These are phyloP conservation scores for Pleurostoma richardsiae DNA, from an alignment of 2,329 filamentous ascomycete species.

Conservation along the genomic window DNA sequence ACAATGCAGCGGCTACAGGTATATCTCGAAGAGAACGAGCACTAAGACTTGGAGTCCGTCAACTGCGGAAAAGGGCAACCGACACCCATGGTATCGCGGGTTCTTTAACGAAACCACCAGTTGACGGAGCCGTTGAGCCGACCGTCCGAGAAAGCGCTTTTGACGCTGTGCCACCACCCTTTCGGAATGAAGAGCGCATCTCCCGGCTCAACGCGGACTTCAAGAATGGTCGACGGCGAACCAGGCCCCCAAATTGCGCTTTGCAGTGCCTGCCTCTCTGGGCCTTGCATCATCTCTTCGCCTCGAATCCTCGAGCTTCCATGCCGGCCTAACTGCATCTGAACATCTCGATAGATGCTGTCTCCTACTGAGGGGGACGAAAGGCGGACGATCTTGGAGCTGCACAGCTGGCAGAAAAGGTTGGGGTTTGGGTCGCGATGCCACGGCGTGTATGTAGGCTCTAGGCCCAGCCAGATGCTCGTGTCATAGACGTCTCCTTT, in stretches of 20 bases:
- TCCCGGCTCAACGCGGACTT: conserved; percentile 38
- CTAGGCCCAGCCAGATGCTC: conserved; percentile 82
- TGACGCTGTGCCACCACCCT: conserved; percentile 85
- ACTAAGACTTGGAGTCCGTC: not conserved
- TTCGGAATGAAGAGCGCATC: conserved; percentile 75
- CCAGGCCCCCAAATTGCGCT: conserved; percentile 62
- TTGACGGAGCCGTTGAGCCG: conserved; percentile 49
- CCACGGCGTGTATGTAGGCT: conserved; percentile 83
- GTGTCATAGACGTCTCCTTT: conserved; percentile 82
- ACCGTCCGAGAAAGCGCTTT: conserved; percentile 46
- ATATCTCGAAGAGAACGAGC: not conserved
- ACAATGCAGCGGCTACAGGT: not conserved
- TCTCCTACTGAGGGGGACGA: conserved; percentile 60
- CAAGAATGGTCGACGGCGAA: not conserved
- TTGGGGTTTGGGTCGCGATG: conserved; percentile 95
- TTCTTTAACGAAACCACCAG: conserved; percentile 70
- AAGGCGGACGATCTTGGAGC: conserved; percentile 68
- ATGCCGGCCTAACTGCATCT: conserved; percentile 28
- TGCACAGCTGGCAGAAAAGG: conserved; percentile 77
- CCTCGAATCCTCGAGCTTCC: conserved; percentile 57
- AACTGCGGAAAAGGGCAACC: too few relatives aligned
- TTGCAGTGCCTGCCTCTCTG: conserved; percentile 63
- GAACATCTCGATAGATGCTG: conserved; percentile 54
- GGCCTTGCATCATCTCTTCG: conserved; percentile 86
- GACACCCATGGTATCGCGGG: too few relatives aligned